Evolutionary conservation across 1,284 basidiomycete species (phyloP), one percentile per base, ranked within the genome.

Genomic region (Sphaerobolus stellatus): DNA sequence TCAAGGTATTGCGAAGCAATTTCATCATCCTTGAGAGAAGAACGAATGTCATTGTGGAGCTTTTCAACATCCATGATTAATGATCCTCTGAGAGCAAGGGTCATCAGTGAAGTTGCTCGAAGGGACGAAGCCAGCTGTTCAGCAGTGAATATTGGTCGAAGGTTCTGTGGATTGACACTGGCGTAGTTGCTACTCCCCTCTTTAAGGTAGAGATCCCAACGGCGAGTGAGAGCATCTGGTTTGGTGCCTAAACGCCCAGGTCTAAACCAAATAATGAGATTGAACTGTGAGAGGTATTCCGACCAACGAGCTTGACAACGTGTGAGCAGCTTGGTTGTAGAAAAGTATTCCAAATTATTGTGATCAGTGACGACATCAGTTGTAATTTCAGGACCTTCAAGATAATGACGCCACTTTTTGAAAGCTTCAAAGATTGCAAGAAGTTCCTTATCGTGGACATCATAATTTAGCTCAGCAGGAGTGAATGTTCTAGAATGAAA

Each of bases 231-330:
- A 9, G 67, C 61, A 53, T 71, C 63, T 1, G 68, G 62, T 38
- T 66, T 64, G 0, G 33, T 54, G 2, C 58, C 61, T 13, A 62
- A 40, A 4, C 49, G 46, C 5, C 68, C 67, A 4, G 66, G 65
- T 0, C 60, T 51, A 56, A 68, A 71, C 4, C 44, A 36, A 33
- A 71, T 64, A 8, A 48, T 34, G 38, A 65, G 62, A 33, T 60
- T 48, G 59, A 64, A 65, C 16, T 54, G 24, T 4, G 58, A 45
- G 4, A 71, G 52, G 25, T 52, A 24, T 31, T 66, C 60, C 16
- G 46, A 59, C 67, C 69, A 71, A 2, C 66, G 52, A 4, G 59
- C 63, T 52, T 69, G 67, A 0, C n/a, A n/a, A n/a, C n/a, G n/a
- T n/a, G n/a, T n/a, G n/a, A n/a, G n/a, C n/a, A n/a, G 8, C 4